Conservation (phyloP, 371 early-diverging fungal species). For the Mortierella sp. region DNA sequence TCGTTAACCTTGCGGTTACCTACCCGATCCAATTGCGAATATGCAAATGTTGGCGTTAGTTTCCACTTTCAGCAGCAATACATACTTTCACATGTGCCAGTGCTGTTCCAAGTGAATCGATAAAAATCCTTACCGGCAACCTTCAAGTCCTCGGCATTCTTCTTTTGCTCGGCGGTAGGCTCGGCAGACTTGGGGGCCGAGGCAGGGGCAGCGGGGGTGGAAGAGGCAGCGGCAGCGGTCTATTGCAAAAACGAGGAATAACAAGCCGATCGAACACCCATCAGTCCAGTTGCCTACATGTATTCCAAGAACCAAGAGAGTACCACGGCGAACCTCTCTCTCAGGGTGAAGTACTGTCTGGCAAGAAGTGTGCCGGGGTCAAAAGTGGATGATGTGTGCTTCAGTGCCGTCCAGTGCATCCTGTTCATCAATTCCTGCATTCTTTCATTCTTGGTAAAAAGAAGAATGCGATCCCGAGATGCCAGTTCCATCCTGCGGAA, state of each 20-base stretch:
- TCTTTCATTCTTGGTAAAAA: neutral
- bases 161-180: conserved; percentile 72
- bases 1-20: conserved; percentile 89
- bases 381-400: neutral
- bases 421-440: neutral
- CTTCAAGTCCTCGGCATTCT: conserved; percentile 91
- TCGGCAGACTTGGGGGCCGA: conserved; percentile 29
- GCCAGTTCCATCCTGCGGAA: neutral
- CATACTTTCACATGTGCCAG: neutral
- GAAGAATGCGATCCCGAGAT: neutral
- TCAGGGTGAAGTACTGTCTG: neutral
- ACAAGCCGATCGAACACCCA: neutral
- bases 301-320: neutral
- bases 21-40: neutral
- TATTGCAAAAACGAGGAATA: neutral
- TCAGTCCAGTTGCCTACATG: neutral
- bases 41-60: neutral
- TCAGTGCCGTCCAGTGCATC: neutral
- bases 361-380: neutral
- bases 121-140: conserved; percentile 65
- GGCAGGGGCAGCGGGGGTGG: conserved; percentile 26
- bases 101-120: neutral
- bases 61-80: neutral
- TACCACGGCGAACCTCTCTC: neutral
- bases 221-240: conserved; percentile 34